Evolutionary conservation across 345 rosid genomes (phyloP).

Genomic region (Cochlearia excelsa): DNA sequence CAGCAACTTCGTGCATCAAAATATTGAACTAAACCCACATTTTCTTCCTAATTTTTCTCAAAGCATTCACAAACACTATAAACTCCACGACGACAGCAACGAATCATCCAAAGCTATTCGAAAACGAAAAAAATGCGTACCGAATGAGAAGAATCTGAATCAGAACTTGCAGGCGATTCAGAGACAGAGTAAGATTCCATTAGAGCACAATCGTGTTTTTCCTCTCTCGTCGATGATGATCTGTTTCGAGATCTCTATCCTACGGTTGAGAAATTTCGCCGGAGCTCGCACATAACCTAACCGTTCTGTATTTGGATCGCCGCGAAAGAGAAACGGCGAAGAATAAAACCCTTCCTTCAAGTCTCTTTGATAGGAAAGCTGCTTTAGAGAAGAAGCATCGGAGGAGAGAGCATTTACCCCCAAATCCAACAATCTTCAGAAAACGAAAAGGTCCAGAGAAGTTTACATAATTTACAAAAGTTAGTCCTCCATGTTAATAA

Average conservation of each 20-base stretch:
- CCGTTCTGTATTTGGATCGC: slow-evolving; percentile 3
- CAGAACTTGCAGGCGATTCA: slow-evolving; percentile 18
- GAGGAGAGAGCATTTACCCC: slow-evolving; percentile 27
- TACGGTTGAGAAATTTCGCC: not conserved
- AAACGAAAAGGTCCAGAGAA: slow-evolving; percentile 31
- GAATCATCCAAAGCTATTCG: slow-evolving; percentile 6
- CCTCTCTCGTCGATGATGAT: slow-evolving; percentile 16
- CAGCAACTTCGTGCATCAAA: not conserved
- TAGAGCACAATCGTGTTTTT: not conserved
- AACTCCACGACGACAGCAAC: not conserved
- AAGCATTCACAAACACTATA: slow-evolving; percentile 17
- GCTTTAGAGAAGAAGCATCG: slow-evolving; percentile 12
- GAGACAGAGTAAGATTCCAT: slow-evolving; percentile 28
- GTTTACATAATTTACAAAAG: slow-evolving; percentile 31
- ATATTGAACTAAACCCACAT: slow-evolving; percentile 25
- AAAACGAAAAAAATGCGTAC: slow-evolving; percentile 21
- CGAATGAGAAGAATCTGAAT: slow-evolving; percentile 29
- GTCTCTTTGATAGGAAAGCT: not conserved
- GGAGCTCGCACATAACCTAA: slow-evolving; percentile 8
- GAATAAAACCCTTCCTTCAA: slow-evolving; percentile 16
- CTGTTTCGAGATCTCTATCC: slow-evolving; percentile 27
- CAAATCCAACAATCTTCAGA: slow-evolving; percentile 25
- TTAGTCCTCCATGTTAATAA: not conserved
- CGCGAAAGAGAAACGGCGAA: slow-evolving; percentile 4
- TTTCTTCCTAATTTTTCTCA: not conserved